These are phyloP conservation scores for Craterostigma plantagineum DNA, from an alignment of 257 asterid species.

Conservation along the genomic window DNA sequence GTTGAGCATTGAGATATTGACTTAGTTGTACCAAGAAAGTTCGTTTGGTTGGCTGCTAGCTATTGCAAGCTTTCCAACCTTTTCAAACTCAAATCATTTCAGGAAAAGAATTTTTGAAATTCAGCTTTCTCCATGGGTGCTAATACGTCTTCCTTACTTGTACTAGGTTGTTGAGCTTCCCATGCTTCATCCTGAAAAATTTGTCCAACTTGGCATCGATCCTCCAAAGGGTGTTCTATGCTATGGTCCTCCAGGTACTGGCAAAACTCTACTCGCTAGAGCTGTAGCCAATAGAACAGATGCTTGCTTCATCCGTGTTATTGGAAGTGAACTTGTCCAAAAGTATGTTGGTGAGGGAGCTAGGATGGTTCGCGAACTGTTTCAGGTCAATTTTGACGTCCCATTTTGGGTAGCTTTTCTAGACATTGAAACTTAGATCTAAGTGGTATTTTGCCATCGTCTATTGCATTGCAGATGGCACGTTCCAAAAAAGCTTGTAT, in stretches of 20 bases:
- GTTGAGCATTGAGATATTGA: neutral
- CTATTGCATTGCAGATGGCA: constrained; percentile 56
- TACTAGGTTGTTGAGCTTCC: constrained; percentile 93
- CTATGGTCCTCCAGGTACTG: constrained; percentile 98
- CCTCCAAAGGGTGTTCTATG: constrained; percentile 98
- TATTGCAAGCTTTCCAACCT: neutral
- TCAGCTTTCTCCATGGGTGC: neutral
- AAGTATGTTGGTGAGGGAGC: constrained; percentile 99
- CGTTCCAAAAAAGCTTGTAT: constrained; percentile 98
- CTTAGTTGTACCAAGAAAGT: too few species aligned
- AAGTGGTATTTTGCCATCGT: neutral
- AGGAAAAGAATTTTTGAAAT: neutral
- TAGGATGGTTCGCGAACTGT: constrained; percentile 96
- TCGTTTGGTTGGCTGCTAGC: neutral
- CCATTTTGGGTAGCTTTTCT: neutral
- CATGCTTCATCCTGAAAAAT: constrained; percentile 97
- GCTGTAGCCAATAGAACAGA: constrained; percentile 97
- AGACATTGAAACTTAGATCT: neutral
- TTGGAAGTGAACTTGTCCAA: constrained; percentile 97
- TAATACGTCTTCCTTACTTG: constrained; percentile 2
- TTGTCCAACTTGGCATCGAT: constrained; percentile 90
- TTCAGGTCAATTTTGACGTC: constrained; percentile 37
- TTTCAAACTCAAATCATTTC: neutral
- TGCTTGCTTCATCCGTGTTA: constrained; percentile 94
- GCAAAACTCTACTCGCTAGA: constrained; percentile 87